Base-by-base conservation (phyloP, 352 stramenopile genomes). In the Pythium pyrilobum region DNA sequence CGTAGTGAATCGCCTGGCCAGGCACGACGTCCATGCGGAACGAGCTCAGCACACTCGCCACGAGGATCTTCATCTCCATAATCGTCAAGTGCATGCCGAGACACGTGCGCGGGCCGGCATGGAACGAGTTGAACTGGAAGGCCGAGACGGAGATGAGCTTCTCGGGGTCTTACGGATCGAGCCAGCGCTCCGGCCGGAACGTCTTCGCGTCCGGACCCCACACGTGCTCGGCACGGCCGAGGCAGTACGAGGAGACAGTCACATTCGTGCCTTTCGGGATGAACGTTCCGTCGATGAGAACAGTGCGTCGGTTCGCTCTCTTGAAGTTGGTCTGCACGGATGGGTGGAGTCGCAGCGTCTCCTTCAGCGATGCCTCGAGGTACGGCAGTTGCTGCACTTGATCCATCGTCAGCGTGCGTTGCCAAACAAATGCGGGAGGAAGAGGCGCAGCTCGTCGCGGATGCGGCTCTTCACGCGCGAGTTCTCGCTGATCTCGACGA, bases 311-410 rank as follows among this genome's bases (percentile, higher is more conserved):
- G 16, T 50, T 45, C 18, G 44, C 56, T n/a, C 60, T 37, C 47
- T 71, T 74, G 32, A 41, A 54, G 21, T 81, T 72, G 7, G 79
- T 67, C 0, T 74, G 73, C 15, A 89, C 81, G 5, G 75, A 72
- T 8, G 81, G 79, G 60, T 85, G 77, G 34, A 94, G 40, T 1
- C 81, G 71, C 32, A 94, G 62, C 7, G 66, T 85, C 49, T 94
- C 81, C 25, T 74, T 71, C 5, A 64, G 32, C 33, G 71, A 49
- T 10, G 63, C 72, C 7, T 61, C 42, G 12, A 69, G 39, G 38
- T 69, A 69, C 56, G 47, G 49, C 16, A 69, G 31, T 29, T 52
- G 15, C 10, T 33, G 16, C 4, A 62, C 55, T 1, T 69, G 28
- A 9, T 64, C 52, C 24, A 66, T 42, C 2, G 45, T 53, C 21